phyloP scores from a whole-genome alignment of 2,329 filamentous ascomycete genomes.

The Dothidotthia symphoricarpi region DNA sequence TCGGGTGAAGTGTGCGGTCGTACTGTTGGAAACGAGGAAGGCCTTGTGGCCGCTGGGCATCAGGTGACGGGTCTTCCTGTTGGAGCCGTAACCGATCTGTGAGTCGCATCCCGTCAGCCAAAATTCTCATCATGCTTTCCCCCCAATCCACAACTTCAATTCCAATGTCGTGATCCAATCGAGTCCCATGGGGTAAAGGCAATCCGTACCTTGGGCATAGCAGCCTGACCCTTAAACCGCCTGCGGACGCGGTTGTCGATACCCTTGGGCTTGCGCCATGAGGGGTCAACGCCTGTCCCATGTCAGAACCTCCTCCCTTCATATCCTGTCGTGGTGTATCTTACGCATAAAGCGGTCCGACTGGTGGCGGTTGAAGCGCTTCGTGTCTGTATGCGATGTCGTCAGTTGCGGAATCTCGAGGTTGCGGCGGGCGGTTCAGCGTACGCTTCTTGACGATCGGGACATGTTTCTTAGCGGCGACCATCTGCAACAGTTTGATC shows the following conservation, averaged over 20 bases:
- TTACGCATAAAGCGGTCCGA: slow-evolving; percentile 88
- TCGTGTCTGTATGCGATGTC: slow-evolving; percentile 64
- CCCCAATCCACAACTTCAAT: not conserved
- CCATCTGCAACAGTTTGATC: slow-evolving; percentile 65
- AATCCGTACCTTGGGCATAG: slow-evolving; percentile 90
- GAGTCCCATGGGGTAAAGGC: slow-evolving; percentile 6
- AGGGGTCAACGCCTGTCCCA: slow-evolving; percentile 62
- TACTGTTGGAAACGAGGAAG: slow-evolving; percentile 93
- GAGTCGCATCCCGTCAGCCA: slow-evolving; percentile 31
- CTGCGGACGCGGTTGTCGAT: slow-evolving; percentile 98
- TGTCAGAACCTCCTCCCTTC: slow-evolving; percentile 26
- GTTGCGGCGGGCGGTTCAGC: slow-evolving; percentile 46
- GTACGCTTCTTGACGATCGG: slow-evolving; percentile 99
- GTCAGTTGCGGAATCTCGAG: slow-evolving; percentile 37
- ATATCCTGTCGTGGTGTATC: slow-evolving; percentile 14
- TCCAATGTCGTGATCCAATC: slow-evolving; percentile 1
- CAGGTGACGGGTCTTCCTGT: slow-evolving; percentile 99
- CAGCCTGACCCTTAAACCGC: slow-evolving; percentile 92
- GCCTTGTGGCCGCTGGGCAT: slow-evolving; percentile 99
- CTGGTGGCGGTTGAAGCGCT: slow-evolving; percentile 97
- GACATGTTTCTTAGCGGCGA: slow-evolving; percentile 98
- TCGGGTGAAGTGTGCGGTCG: slow-evolving; percentile 3
- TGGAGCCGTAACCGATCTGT: slow-evolving; percentile 97
- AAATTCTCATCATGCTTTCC: slow-evolving; percentile 5
- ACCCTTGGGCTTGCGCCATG: slow-evolving; percentile 99